Evolutionary conservation across 2,329 filamentous ascomycete genomes (phyloP).

Genomic region (Monilinia laxa): DNA sequence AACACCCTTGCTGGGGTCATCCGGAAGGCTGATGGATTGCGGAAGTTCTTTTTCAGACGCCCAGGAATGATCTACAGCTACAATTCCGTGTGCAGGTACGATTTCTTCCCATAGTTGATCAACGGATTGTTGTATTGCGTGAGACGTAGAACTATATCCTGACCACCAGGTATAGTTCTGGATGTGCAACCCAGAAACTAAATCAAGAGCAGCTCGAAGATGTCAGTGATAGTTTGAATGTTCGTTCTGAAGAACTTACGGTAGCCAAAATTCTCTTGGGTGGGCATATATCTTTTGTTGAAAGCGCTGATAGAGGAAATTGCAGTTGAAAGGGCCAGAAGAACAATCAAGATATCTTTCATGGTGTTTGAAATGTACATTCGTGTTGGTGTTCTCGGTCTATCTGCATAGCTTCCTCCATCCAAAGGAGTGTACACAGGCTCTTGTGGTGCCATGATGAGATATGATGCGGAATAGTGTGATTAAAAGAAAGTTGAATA

Average conservation of each 20-base stretch:
- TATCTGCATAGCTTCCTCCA: neutral
- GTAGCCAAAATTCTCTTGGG: neutral
- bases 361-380: neutral
- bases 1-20: neutral
- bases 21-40: neutral
- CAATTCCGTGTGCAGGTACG: neutral
- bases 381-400: neutral
- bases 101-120: neutral
- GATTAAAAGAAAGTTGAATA: neutral
- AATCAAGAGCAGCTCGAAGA: neutral
- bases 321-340: neutral
- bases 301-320: neutral
- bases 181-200: neutral
- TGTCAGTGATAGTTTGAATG: neutral
- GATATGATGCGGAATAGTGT: neutral
- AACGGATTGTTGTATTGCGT: neutral
- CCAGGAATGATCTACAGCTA: neutral
- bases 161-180: slow-evolving; percentile 3
- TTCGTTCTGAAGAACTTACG: neutral
- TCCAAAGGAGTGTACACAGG: neutral
- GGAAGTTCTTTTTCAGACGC: neutral
- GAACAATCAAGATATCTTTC: neutral
- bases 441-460: neutral
- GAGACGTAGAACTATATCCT: neutral
- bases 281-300: neutral